These are phyloP conservation scores for Saposhnikovia divaricata DNA, from an alignment of 129 eudicot species.

Conservation along the genomic window DNA sequence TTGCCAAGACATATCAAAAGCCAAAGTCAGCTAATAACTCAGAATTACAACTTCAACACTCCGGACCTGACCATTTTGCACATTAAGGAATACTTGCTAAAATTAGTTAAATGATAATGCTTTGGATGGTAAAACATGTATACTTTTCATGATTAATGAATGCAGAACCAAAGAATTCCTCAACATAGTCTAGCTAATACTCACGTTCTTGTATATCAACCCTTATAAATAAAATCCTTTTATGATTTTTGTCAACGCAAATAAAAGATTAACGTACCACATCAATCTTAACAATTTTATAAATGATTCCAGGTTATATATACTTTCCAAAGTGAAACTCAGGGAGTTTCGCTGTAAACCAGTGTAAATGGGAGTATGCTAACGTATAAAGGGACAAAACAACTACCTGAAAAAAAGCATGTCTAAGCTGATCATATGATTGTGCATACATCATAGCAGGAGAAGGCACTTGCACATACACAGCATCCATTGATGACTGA, in stretches of 20 bases:
- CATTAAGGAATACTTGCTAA: neutral
- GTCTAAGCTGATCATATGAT: constrained; percentile 74
- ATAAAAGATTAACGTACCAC: neutral
- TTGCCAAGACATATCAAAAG: neutral
- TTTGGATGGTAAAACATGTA: neutral
- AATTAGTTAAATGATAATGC: neutral
- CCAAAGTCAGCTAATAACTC: neutral
- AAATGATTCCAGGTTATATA: neutral
- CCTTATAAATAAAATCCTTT: neutral
- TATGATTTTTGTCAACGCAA: neutral
- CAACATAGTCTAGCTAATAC: neutral
- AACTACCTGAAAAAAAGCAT: constrained; percentile 71
- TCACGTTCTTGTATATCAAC: neutral
- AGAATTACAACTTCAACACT: neutral
- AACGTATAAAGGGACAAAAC: neutral
- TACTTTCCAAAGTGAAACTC: neutral
- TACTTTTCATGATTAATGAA: neutral
- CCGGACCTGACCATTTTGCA: neutral
- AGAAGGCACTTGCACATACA: constrained; percentile 88
- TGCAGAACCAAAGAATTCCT: neutral
- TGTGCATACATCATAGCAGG: constrained; percentile 81
- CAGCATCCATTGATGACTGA: constrained; percentile 54
- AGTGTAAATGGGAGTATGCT: neutral
- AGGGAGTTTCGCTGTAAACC: neutral
- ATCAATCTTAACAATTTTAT: neutral